Evolutionary conservation across 2,329 filamentous ascomycete genomes (phyloP).

Genomic region (Scopulariopsis brevicaulis): DNA sequence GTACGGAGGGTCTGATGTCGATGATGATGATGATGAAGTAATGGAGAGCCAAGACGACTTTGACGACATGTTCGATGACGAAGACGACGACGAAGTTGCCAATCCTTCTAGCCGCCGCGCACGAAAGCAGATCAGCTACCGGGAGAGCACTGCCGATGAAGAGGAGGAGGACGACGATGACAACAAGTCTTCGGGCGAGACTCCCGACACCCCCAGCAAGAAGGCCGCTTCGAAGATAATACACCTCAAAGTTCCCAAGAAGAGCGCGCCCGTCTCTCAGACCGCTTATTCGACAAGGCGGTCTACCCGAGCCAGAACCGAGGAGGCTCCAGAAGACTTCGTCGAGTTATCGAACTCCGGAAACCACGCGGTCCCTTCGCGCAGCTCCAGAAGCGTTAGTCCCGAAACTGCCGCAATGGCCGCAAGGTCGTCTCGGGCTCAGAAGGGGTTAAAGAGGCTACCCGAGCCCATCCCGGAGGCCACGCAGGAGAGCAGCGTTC

Average conservation of each 20-base stretch:
- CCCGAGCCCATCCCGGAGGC: constrained; percentile 39
- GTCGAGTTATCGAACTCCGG: constrained; percentile 50
- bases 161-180: constrained; percentile 16
- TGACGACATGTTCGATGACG: constrained; percentile 26
- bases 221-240: constrained; percentile 22
- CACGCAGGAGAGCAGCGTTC: constrained; percentile 37
- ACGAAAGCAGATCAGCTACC: constrained; percentile 32
- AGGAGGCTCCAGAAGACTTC: constrained; percentile 41
- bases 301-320: constrained; percentile 40
- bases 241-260: constrained; percentile 28
- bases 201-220: constrained; percentile 12
- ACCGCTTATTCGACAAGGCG: constrained; percentile 24
- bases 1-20: constrained; percentile 51
- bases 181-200: constrained; percentile 10
- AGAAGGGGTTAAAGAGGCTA: constrained; percentile 37
- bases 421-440: constrained; percentile 33
- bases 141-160: constrained; percentile 31
- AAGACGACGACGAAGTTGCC: constrained; percentile 25
- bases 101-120: constrained; percentile 36
- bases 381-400: constrained; percentile 41
- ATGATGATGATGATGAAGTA: constrained; percentile 43
- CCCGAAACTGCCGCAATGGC: constrained; percentile 36
- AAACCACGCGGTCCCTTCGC: constrained; percentile 38
- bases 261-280: constrained; percentile 9
- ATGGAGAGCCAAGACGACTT: constrained; percentile 36